Evolutionary conservation across 257 asterid genomes (phyloP), one percentile per base, ranked within the genome.

Genomic region (Misopates orontium): DNA sequence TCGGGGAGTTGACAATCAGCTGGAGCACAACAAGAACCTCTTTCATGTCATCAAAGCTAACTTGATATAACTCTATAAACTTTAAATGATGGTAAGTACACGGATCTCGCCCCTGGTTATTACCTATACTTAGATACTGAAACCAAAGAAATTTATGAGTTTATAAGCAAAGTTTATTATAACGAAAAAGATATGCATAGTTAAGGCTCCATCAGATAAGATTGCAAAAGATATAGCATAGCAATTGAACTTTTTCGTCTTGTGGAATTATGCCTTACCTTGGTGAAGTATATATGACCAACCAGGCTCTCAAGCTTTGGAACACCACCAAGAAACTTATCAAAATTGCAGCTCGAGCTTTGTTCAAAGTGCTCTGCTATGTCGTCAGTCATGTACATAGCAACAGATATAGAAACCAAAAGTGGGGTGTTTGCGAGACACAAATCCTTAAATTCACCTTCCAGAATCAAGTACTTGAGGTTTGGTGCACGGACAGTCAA

Each of bases 391-490:
- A 88, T 85, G 80, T 90, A 90, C 90, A 85, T 78, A 64, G 85
- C 82, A 75, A 90, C 82, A 21, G 86, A 84, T 69, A 82, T 71
- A 45, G 71, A 74, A 47, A 70, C 75, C 83, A 94, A 78, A 69
- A 8, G 76, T 0, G 96, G 97, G 18, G 97, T 83, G 73, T 81
- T 78, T 68, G 76, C 88, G 63, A 94, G 95, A 25, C 77, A 79
- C 47, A 90, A 72, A 56, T 90, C 94, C 84, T 83, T 88, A 70
- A 90, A 90, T 66, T 90, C 96, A 20, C 99, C 99, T 75, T 94
- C 99, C 79, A 94, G 81, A 75, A 55, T 71, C 78, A 94, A 77
- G 79, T 80, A 71, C 54, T 85, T 88, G 56, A 90, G 95, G 62
- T 90, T 90, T 61, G 97, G 97, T 41, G 99, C 96, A 40, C 77